Base-by-base conservation (phyloP, 306 rosid genomes). In the Prinsepia uniflora region DNA sequence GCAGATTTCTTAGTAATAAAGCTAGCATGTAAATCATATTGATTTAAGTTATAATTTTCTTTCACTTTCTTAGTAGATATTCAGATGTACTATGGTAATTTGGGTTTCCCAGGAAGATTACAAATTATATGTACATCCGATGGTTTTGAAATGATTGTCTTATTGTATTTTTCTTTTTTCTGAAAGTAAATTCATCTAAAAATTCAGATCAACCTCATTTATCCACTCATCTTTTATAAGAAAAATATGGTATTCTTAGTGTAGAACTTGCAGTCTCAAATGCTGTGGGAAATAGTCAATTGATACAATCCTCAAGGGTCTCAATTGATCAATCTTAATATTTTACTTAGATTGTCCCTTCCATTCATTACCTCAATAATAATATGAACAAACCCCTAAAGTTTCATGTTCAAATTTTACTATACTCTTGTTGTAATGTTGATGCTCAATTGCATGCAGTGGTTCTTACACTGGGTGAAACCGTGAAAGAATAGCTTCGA, bases 1-100 rank as follows among this genome's bases (percentile, higher is more conserved):
- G 56, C 55, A 56, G 63, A 53, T 69, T 54, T 68, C 72, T 50
- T 54, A 44, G 41, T 6, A 14, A 10, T 59, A 13, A 34, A 12
- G 64, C 18, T 34, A 34, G 34, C 43, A 24, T 24, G n/a, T 4
- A 24, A 22, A 65, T 41, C 42, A 12, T 22, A 45, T 56, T 3
- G 1, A 45, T 12, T 20, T 11, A 20, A 13, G 34, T 63, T 17
- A 18, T 10, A 36, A 7, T 63, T 8, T 2, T 8, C 2, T 46
- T 45, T 18, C 41, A 59, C 12, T 70, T 70, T 58, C 15, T 7
- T 20, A 45, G 57, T 19, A 24, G 13, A 20, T 55, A 43, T 55
- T 57, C 30, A 24, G 30, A 24, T 24, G 30, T 57, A 12, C 17
- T 14, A 10, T 8, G 55, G 6, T 2, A 46, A 20, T 34, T 68